A percentile compares a stretch with the other conserved stretches of the same genome.
These are phyloP conservation scores for Panaeolus papilionaceus DNA, from an alignment of 768 basidiomycete genomes.

Conservation along the genomic window DNA sequence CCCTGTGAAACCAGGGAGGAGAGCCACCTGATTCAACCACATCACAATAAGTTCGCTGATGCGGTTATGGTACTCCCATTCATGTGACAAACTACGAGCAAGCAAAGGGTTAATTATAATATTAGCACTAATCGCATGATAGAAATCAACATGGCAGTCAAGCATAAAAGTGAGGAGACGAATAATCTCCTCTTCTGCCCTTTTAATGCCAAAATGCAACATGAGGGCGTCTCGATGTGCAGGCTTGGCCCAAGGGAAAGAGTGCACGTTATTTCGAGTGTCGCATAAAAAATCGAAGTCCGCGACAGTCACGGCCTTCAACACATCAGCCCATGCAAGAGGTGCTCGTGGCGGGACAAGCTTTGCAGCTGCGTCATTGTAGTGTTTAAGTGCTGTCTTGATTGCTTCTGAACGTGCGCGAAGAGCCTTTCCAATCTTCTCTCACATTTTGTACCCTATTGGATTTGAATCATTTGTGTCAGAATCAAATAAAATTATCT, in stretches of 20 bases:
- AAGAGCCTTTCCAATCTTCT: constrained; percentile 28
- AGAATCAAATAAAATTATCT: no score
- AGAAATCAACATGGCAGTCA: constrained; percentile 15
- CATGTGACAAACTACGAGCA: not conserved
- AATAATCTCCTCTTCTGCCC: constrained; percentile 25
- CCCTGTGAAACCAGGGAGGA: not conserved
- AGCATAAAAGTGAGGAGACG: constrained; percentile 21
- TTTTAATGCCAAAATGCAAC: constrained; percentile 25
- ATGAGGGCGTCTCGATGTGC: constrained; percentile 23
- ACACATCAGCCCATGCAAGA: constrained; percentile 29
- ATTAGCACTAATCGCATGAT: not conserved
- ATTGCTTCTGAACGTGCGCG: constrained; percentile 29
- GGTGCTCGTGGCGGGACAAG: constrained; percentile 26
- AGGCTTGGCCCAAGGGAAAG: constrained; percentile 26
- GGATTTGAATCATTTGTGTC: no score
- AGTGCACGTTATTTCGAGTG: constrained; percentile 25
- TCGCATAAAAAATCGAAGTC: constrained; percentile 32
- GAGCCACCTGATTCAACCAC: not conserved
- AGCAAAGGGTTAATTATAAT: not conserved
- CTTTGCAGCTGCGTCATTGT: constrained; percentile 30
- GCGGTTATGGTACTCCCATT: not conserved
- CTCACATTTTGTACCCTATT: constrained; percentile 35
- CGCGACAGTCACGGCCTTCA: constrained; percentile 25
- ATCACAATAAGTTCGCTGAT: not conserved
- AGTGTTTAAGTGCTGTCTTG: constrained; percentile 24